Base-by-base conservation (phyloP, 2,329 filamentous ascomycete genomes). In the Beauveria sp. region DNA sequence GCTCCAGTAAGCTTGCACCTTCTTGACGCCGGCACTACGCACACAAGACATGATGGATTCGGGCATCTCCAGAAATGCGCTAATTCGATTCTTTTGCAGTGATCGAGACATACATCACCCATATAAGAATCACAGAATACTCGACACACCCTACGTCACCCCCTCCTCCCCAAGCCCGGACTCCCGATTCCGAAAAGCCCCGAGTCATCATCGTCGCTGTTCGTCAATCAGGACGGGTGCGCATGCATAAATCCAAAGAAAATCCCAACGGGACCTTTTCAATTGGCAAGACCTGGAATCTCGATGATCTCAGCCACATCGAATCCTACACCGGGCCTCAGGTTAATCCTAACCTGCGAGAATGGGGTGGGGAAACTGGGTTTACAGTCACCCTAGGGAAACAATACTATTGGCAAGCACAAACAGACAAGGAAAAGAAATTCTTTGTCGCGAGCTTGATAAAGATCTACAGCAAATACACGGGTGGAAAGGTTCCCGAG, bases 381-480 rank as follows among this genome's bases (percentile, higher is more conserved):
- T 97, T 99, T 70, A 80, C 89, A 28, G 91, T 97, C 55, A 94
- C 88, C 1, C 84, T 99, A 30, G 88, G 89, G 28, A 99, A 99
- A 73, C 90, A 92, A 0, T 99, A 99, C 75, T 99, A 94, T 73
- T 99, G 94, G 94, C 86, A 96, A 73, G 92, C 94, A 40, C 87
- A 91, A 65, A 94, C 91, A 1, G 84, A 90, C 58, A 97, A 97
- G 77, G 94, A 99, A 76, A 97, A 97, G 80, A 93, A 96, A 71
- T 97, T 97, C 76, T 99, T 99, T 75, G 94, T 99, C 69, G 92
- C 90, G 40, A 97, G 92, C 73, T 77, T 97, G 67, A 86, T 97
- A 70, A 99, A 97, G 75, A 97, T 99, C 66, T 99, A 90, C 73
- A 87, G 87, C 68, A 99, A 97, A 75, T 99, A 97, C 71, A 97